Evolutionary conservation across 352 stramenopile genomes (phyloP).

Genomic region (Pythium aristosporum): DNA sequence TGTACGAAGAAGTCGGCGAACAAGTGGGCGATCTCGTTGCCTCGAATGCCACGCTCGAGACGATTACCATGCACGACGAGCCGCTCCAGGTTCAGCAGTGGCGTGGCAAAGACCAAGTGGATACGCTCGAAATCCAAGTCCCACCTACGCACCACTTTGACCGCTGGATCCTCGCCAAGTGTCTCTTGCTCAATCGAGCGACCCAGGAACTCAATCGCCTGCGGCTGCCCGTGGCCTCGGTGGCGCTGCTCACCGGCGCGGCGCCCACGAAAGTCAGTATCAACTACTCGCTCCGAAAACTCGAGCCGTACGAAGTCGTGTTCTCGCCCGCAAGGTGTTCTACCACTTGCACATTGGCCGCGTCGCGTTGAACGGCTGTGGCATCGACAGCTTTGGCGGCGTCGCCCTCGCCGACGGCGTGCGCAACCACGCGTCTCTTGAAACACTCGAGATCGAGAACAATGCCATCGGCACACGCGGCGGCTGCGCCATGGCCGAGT

Average conservation of each 20-base stretch:
- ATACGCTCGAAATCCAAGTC: constrained; percentile 35
- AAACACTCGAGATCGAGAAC: constrained; percentile 69
- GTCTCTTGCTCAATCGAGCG: constrained; percentile 57
- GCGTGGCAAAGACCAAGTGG: constrained; percentile 38
- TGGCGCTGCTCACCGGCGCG: constrained; percentile 15
- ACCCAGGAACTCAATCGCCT: constrained; percentile 63
- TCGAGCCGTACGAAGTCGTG: constrained; percentile 58
- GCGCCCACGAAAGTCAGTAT: constrained; percentile 35
- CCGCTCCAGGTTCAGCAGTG: constrained; percentile 48
- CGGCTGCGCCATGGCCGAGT: constrained; percentile 57
- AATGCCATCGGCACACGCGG: constrained; percentile 50
- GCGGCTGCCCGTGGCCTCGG: constrained; percentile 29
- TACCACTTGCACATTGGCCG: constrained; percentile 64
- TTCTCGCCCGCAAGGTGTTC: constrained; percentile 67
- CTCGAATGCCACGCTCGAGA: constrained; percentile 57
- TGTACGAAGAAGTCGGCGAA: constrained; percentile 62
- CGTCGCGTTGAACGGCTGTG: constrained; percentile 60
- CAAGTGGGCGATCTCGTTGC: constrained; percentile 53
- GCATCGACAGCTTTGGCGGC: constrained; percentile 49
- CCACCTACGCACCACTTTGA: constrained; percentile 48
- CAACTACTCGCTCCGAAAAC: constrained; percentile 44
- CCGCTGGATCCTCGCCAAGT: constrained; percentile 66
- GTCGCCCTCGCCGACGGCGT: constrained; percentile 58
- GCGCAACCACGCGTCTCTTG: constrained; percentile 60
- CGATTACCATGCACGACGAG: constrained; percentile 55